Conservation (phyloP, 192 early-diverging fungal species). For the Coemansia reversa region DNA sequence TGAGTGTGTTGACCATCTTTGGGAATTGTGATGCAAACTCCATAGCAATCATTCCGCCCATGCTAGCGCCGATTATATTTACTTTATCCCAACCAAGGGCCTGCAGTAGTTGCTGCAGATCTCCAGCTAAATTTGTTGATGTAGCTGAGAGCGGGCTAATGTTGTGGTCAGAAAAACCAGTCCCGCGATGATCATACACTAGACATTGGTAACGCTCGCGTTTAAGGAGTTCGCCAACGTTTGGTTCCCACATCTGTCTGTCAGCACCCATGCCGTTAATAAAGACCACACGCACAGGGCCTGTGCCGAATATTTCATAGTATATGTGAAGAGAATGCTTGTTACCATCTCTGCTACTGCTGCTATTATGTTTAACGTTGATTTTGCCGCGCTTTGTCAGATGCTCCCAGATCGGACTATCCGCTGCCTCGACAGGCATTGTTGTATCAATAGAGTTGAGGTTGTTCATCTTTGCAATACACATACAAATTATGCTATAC, state of each 20-base stretch:
- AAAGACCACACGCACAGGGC: conserved; percentile 31
- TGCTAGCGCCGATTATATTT: conserved; percentile 79
- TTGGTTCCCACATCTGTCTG: conserved; percentile 53
- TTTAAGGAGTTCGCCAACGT: conserved; percentile 58
- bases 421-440: conserved; percentile 42
- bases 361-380: conserved; percentile 16
- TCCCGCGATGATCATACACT: conserved; percentile 83
- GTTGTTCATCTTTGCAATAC: conserved; percentile 14
- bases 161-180: conserved; percentile 54
- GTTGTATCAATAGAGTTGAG: conserved; percentile 35
- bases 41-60: conserved; percentile 84
- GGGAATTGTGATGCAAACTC: conserved; percentile 65
- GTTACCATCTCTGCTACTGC: neutral
- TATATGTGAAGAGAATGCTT: conserved; percentile 22
- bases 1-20: conserved; percentile 53
- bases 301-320: conserved; percentile 47
- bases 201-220: conserved; percentile 62
- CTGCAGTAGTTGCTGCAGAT: conserved; percentile 63
- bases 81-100: conserved; percentile 68
- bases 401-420: conserved; percentile 42
- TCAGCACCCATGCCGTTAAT: conserved; percentile 53
- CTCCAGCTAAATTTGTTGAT: conserved; percentile 51
- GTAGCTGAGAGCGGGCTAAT: conserved; percentile 6
- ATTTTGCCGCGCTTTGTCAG: conserved; percentile 44
- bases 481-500: too few relatives aligned